Evolutionary conservation across 2,329 filamentous ascomycete species (phyloP), one percentile per base, ranked within the genome.

Genomic region (Pseudocercospora vitis): DNA sequence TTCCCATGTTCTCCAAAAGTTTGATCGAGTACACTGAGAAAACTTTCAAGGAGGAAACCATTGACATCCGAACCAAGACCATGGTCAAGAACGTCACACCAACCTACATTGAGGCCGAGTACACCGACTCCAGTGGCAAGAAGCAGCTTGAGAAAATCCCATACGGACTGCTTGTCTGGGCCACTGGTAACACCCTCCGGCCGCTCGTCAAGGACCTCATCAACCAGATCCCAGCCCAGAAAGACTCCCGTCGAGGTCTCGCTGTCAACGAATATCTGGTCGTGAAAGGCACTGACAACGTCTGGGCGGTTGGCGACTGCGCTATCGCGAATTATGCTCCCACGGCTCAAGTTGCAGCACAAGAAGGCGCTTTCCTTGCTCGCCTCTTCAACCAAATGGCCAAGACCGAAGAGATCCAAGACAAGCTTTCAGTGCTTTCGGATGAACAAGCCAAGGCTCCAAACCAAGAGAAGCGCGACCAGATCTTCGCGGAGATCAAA

Each of bases 11-110:
- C 82, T 96, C 90, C 73, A 97, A 97, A 83, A 91, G 96, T 75
- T 81, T 99, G 69, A 97, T 99, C 70, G 94, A 99, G 69, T 99
- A 99, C 81, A 99, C 94, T 65, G 94, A 99, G 78, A 92, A 91
- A 75, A 96, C 92, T 42, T 95, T 99, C 80, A 94, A 95, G 77
- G 94, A 99, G 79, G 94, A 99, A 76, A 91, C 91, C 71, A 99
- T 99, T 71, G 86, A 89, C 65, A 96, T 99, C 76, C 88, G 89
- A 75, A 95, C 94, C 66, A 97, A 97, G 84, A 97, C 94, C 63
- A 95, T 96, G 86, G 94, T 99, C 72, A 97, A 97, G 82, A 91
- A 88, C 58, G 94, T 99, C 56, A 95, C 90, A 26, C 87, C 94
- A 67, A 95, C 88, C 76, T 86, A 84, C 70, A 92, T 99, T 68